Conservation (phyloP, 768 basidiomycete species). For the Porphyrellus cyaneotinctus region DNA sequence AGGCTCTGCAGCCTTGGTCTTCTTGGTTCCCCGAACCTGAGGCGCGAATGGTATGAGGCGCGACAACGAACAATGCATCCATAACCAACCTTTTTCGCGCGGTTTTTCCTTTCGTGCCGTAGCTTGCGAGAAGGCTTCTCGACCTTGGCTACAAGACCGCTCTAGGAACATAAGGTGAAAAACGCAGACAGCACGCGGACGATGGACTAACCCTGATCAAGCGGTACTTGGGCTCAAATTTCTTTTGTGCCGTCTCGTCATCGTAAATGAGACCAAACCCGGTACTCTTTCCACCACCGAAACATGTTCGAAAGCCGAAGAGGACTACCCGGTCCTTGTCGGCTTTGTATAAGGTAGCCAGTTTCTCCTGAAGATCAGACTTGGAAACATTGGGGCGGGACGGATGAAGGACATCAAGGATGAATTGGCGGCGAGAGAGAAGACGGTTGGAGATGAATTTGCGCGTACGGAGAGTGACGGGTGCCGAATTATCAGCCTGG, state of each 20-base stretch:
- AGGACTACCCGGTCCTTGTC: slow-evolving; percentile 87
- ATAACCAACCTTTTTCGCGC: slow-evolving; percentile 88
- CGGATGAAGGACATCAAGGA: slow-evolving; percentile 95
- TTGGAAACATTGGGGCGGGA: slow-evolving; percentile 91
- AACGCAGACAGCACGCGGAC: not conserved
- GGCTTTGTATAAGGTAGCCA: slow-evolving; percentile 89
- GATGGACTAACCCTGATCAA: slow-evolving; percentile 76
- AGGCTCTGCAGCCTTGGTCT: slow-evolving; percentile 87
- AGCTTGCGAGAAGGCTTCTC: slow-evolving; percentile 94
- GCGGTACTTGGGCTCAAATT: slow-evolving; percentile 96
- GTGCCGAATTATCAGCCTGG: slow-evolving; percentile 74
- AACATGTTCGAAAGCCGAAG: slow-evolving; percentile 92
- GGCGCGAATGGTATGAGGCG: slow-evolving; percentile 17
- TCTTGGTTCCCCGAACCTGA: slow-evolving; percentile 93
- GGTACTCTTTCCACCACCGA: slow-evolving; percentile 97
- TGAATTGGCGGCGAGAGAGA: slow-evolving; percentile 91
- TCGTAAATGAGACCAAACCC: slow-evolving; percentile 99
- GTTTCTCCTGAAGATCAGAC: slow-evolving; percentile 87
- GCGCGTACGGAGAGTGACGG: slow-evolving; percentile 94
- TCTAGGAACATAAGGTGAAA: slow-evolving; percentile 38
- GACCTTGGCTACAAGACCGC: slow-evolving; percentile 68
- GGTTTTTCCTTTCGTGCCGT: slow-evolving; percentile 99
- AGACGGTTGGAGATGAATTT: slow-evolving; percentile 99
- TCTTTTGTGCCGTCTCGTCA: slow-evolving; percentile 89
- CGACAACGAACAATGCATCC: not conserved